Percentiles rank a stretch among this genome's conserved stretches.
Evolutionary conservation across 139 green algal species (phyloP).

Genomic region (Ostreobium quekettii): DNA sequence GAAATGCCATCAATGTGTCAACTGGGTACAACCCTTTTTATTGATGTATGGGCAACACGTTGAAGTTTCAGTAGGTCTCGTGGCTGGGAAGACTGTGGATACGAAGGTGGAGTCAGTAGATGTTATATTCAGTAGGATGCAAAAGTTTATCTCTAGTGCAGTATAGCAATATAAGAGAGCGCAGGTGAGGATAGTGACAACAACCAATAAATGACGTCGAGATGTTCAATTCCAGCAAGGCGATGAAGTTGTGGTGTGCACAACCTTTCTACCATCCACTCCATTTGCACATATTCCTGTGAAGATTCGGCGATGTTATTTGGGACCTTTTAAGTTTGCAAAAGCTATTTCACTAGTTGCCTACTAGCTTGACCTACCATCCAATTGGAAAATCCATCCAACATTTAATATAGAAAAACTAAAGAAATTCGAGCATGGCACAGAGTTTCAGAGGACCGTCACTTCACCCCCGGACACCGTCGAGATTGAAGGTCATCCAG

Average conservation of each 20-base stretch:
- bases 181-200: constrained; percentile 17
- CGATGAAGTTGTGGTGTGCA: constrained; percentile 22
- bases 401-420: constrained; percentile 14
- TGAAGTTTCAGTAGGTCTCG: background rate
- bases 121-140: constrained; percentile 7
- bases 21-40: constrained; percentile 23
- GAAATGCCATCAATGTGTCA: constrained; percentile 16
- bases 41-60: constrained; percentile 26
- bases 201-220: constrained; percentile 14
- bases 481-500: background rate
- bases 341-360: background rate
- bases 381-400: constrained; percentile 3
- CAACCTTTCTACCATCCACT: constrained; percentile 6
- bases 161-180: constrained; percentile 7
- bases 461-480: background rate
- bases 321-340: constrained; percentile 14
- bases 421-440: constrained; percentile 2
- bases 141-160: background rate
- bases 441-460: background rate
- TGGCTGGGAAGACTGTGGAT: background rate
- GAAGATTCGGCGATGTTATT: constrained; percentile 6
- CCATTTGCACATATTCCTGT: background rate
- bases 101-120: constrained; percentile 2
- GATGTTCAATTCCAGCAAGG: constrained; percentile 11
- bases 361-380: constrained; percentile 11